Conservation (phyloP, 495 filamentous ascomycete species). For the Neurospora sp. region DNA sequence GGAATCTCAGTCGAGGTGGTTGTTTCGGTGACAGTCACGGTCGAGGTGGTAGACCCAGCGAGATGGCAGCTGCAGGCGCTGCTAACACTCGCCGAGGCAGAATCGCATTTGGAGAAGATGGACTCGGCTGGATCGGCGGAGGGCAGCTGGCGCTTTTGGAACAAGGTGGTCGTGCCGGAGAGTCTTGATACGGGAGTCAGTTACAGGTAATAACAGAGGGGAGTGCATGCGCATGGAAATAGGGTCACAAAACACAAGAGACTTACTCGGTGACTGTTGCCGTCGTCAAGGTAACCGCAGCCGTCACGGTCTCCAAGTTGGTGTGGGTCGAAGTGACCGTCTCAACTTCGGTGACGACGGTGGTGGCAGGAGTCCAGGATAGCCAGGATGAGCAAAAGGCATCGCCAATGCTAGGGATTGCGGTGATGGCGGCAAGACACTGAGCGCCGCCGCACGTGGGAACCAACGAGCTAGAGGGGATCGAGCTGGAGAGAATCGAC, state of each 20-base stretch:
- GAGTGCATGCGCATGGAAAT: neutral
- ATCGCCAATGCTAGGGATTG: constrained; percentile 5
- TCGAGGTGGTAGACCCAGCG: constrained; percentile 5
- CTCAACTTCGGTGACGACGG: constrained; percentile 10
- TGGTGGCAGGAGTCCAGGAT: constrained; percentile 7
- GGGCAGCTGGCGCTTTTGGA: constrained; percentile 3
- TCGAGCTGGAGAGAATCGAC: neutral
- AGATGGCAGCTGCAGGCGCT: constrained; percentile 16
- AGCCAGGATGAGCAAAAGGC: constrained; percentile 14
- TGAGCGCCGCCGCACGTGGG: constrained; percentile 1
- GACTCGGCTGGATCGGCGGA: neutral
- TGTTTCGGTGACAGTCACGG: constrained; percentile 7
- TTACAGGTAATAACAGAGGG: neutral
- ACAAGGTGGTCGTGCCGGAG: constrained; percentile 4
- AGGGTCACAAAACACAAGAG: neutral
- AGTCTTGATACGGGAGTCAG: neutral
- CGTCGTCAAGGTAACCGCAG: constrained; percentile 4
- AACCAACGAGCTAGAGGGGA: neutral
- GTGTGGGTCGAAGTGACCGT: constrained; percentile 4
- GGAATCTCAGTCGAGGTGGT: constrained; percentile 4
- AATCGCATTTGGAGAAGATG: constrained; percentile 7
- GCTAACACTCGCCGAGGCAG: constrained; percentile 8
- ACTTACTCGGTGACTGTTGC: constrained; percentile 7
- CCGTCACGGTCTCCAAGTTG: constrained; percentile 6
- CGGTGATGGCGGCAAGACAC: constrained; percentile 5